Evolutionary conservation across 192 early-diverging fungal species (phyloP).

Genomic region (Coemansia guatemalensis): DNA sequence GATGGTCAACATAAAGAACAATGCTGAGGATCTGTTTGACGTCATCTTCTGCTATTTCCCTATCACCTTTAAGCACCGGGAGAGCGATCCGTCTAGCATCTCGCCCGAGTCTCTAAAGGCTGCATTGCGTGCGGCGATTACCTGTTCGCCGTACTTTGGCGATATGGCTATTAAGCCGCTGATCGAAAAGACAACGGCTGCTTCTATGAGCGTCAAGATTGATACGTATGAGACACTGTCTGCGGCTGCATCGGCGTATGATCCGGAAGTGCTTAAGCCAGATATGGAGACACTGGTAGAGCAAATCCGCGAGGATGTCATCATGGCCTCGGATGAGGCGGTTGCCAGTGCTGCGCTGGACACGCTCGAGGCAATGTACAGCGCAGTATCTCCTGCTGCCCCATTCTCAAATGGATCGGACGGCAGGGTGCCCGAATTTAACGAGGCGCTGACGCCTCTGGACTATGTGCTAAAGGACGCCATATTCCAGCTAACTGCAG

Average conservation of each 20-base stretch:
- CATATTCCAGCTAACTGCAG: constrained; percentile 55
- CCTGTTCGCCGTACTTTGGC: constrained; percentile 75
- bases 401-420: constrained; percentile 3
- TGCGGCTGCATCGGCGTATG: constrained; percentile 77
- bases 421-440: constrained; percentile 12
- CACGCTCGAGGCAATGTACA: constrained; percentile 67
- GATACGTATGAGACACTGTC: constrained; percentile 91
- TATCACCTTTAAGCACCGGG: constrained; percentile 95
- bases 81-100: constrained; percentile 93
- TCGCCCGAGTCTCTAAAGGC: constrained; percentile 89
- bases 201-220: constrained; percentile 86
- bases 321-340: constrained; percentile 72
- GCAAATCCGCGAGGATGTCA: constrained; percentile 59
- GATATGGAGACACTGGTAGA: constrained; percentile 76
- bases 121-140: constrained; percentile 74
- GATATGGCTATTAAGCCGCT: constrained; percentile 83
- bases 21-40: constrained; percentile 93
- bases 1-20: constrained; percentile 74
- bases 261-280: constrained; percentile 61
- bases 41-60: constrained; percentile 99
- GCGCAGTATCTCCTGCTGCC: constrained; percentile 47
- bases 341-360: constrained; percentile 68
- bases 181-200: constrained; percentile 87
- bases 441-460: constrained; percentile 32
- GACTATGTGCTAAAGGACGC: constrained; percentile 62